Percentiles rank a stretch among this genome's conserved stretches.
Evolutionary conservation across 345 rosid genomes (phyloP).

Genomic region (Balakata baccata): DNA sequence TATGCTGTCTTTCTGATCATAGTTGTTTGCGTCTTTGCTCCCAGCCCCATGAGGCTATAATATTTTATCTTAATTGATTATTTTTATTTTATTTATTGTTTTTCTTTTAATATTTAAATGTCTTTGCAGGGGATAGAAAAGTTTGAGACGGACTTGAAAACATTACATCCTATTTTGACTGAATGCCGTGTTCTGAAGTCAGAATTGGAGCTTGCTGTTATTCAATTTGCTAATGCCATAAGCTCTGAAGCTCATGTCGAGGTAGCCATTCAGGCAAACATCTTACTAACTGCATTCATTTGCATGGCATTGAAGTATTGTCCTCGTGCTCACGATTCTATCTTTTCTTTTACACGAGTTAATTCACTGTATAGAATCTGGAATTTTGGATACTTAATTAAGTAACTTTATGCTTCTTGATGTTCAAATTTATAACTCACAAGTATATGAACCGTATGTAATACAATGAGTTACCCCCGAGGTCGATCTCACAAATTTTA

Average conservation of each 20-base stretch:
- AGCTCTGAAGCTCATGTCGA: conserved; percentile 96
- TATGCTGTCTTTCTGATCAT: conserved; percentile 13
- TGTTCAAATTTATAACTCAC: too few species aligned
- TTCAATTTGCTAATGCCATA: conserved; percentile 92
- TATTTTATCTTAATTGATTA: not conserved
- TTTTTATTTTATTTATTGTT: not conserved
- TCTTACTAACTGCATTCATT: conserved; percentile 1
- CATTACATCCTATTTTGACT: conserved; percentile 81
- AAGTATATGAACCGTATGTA: too few species aligned
- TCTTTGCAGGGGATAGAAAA: conserved; percentile 76
- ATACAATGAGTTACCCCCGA: too few species aligned
- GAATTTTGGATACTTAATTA: not conserved
- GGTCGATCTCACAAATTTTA: too few species aligned
- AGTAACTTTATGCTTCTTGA: too few species aligned
- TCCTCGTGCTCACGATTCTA: not conserved
- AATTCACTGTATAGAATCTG: not conserved
- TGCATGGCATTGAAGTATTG: not conserved
- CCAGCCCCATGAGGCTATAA: not conserved
- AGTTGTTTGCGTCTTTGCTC: not conserved
- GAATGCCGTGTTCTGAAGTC: conserved; percentile 92
- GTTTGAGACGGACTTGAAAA: conserved; percentile 61
- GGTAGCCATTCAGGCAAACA: conserved; percentile 36
- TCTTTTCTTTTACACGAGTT: not conserved
- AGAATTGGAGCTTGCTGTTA: conserved; percentile 67
- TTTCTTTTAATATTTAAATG: too few species aligned